phyloP scores from a whole-genome alignment of 2,329 filamentous ascomycete species.

The Colletotrichum karsti region DNA sequence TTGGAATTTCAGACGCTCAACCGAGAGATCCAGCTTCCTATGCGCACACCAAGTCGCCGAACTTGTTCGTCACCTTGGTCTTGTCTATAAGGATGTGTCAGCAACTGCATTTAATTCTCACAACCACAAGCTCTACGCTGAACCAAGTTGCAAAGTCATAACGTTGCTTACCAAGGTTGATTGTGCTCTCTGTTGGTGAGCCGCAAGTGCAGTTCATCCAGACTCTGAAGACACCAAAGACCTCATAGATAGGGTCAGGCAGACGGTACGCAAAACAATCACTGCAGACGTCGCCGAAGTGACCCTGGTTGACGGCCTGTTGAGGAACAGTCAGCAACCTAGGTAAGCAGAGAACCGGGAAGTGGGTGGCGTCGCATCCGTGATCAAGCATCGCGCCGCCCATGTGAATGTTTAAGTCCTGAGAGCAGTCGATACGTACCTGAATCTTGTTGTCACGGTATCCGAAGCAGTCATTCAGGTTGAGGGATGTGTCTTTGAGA shows the following conservation, averaged over 20 bases:
- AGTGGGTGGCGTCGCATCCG: not conserved
- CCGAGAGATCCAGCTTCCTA: not conserved
- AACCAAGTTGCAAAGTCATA: not conserved
- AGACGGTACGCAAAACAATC: slow-evolving; percentile 28
- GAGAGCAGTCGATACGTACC: slow-evolving; percentile 28
- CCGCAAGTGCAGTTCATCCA: slow-evolving; percentile 25
- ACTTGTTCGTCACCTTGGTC: slow-evolving; percentile 5
- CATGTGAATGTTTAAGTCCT: not conserved
- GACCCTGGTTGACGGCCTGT: slow-evolving; percentile 19
- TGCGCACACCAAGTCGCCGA: not conserved
- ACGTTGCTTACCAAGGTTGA: slow-evolving; percentile 15
- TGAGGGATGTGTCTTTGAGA: not conserved
- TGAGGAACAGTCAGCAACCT: not conserved
- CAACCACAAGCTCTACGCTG: not conserved
- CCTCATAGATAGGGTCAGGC: slow-evolving; percentile 6
- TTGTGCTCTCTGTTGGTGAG: not conserved
- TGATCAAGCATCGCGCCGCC: not conserved
- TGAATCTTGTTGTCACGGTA: slow-evolving; percentile 8
- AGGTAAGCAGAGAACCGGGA: not conserved
- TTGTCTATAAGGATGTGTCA: not conserved
- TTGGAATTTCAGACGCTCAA: too few relatives aligned
- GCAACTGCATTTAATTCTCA: not conserved
- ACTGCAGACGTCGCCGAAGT: slow-evolving; percentile 36
- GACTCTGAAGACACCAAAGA: slow-evolving; percentile 9
- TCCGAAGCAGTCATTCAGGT: slow-evolving; percentile 18